Base-by-base conservation (phyloP, 768 basidiomycete genomes). In the Suillus spraguei region DNA sequence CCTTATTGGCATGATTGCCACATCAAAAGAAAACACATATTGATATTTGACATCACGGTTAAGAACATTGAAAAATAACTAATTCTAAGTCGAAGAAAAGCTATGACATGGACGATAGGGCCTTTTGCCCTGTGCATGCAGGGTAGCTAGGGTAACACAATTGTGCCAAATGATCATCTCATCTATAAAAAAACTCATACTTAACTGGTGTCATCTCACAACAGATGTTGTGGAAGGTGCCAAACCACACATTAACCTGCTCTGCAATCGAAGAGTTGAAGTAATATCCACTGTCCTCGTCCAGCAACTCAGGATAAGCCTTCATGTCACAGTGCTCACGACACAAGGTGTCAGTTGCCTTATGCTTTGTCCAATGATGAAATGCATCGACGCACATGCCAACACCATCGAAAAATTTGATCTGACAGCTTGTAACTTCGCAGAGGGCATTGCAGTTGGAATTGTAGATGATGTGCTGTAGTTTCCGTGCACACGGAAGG, bases 191-290 rank as follows among this genome's bases (percentile, higher is more conserved):
- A 38, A 78, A 79, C 39, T 74, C 70, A 47, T 70, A 76, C 66
- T 67, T 68, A 0, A 52, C 65, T 28, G 65, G 60, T 5, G 65
- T 33, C 78, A 78, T 79, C 67, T 79, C 77, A 2, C 71, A 63
- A 38, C 69, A 69, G 0, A 78, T 78, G 3, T 75, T 64, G 22
- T 69, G 67, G 61, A 72, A 56, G 3, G 77, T 74, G 1, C 77
- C 77, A 42, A 81, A 63, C 81, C 81, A 82, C 0, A 62, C 47
- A 62, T 78, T 77, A 35, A 41, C 73, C 73, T 64, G 74, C 69
- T 80, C 80, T 73, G 60, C 80, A 62, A 28, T 65, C 39, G 54
- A 82, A 20, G 80, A 77, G 13, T 75, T 72, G 56, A 82, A 70
- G 44, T 75, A 74, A 38, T 79, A 83, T 44, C 70, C 63, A 20